A percentile compares a stretch with the other conserved stretches of the same genome.
These are phyloP conservation scores for Fragilariopsis cylindrus DNA, from an alignment of 108 stramenopile species.

Conservation along the genomic window DNA sequence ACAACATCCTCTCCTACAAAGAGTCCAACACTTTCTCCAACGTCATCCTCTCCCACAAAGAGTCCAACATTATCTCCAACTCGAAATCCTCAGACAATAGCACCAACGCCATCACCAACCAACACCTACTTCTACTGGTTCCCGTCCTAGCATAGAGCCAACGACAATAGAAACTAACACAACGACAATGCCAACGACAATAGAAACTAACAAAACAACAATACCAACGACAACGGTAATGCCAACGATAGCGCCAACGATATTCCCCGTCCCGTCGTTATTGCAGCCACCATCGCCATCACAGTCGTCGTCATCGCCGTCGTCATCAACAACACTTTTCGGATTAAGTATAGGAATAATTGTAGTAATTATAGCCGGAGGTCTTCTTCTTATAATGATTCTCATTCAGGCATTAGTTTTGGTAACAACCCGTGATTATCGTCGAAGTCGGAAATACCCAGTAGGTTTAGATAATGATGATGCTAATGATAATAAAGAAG, in stretches of 20 bases:
- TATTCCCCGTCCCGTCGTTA: neutral
- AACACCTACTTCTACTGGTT: neutral
- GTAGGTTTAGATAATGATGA: too few relatives aligned
- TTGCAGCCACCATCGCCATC: neutral
- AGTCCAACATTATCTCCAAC: neutral
- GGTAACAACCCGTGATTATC: neutral
- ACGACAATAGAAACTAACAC: too few relatives aligned
- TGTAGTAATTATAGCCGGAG: neutral
- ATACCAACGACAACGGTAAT: neutral
- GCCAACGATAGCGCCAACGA: neutral
- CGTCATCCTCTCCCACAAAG: neutral
- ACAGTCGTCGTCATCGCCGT: neutral
- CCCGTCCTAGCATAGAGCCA: too few relatives aligned
- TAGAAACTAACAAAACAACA: too few relatives aligned
- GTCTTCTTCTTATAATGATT: neutral
- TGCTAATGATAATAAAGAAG: neutral
- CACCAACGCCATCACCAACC: constrained; percentile 5
- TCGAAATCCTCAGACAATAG: neutral
- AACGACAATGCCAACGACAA: too few relatives aligned
- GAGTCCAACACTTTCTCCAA: neutral
- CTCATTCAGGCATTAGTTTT: neutral
- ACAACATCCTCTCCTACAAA: neutral
- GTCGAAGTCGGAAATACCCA: neutral
- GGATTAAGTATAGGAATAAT: neutral
- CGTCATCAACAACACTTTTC: neutral